These are phyloP conservation scores for Stephania cephalantha DNA, from an alignment of 164 flowering plant genomes.

Conservation along the genomic window DNA sequence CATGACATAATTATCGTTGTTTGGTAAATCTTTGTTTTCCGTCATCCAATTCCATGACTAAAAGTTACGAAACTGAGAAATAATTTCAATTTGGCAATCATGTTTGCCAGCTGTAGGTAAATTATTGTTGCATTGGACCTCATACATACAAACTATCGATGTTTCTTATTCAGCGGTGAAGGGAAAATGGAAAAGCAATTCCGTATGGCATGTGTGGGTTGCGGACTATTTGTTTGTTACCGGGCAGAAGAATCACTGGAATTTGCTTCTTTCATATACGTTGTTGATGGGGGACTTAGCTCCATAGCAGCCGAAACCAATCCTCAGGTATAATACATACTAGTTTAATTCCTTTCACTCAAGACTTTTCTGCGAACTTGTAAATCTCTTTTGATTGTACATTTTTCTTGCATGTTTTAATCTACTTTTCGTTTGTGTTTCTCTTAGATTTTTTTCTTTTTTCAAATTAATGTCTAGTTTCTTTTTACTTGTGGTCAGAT, in stretches of 20 bases:
- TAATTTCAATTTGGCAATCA: slow-evolving; percentile 19
- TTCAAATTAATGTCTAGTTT: neutral
- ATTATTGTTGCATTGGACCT: slow-evolving; percentile 17
- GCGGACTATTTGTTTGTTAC: slow-evolving; percentile 90
- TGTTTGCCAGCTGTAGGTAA: slow-evolving; percentile 18
- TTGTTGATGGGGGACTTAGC: slow-evolving; percentile 90
- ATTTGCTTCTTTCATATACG: slow-evolving; percentile 63
- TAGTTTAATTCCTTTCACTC: neutral
- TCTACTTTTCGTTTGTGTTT: neutral
- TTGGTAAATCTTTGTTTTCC: neutral
- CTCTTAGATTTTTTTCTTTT: neutral
- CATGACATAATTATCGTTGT: no score
- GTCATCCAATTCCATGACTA: neutral
- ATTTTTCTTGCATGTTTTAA: neutral
- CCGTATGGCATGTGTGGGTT: slow-evolving; percentile 85
- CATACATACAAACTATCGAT: slow-evolving; percentile 17
- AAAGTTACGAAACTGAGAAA: slow-evolving; percentile 7
- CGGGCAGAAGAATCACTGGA: slow-evolving; percentile 87
- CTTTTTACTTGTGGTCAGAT: neutral
- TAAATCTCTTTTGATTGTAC: neutral
- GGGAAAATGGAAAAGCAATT: slow-evolving; percentile 90
- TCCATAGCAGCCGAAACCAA: slow-evolving; percentile 95
- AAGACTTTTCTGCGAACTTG: neutral
- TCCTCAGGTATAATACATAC: slow-evolving; percentile 57
- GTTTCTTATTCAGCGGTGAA: slow-evolving; percentile 65